Conservation (phyloP, 306 rosid genomes). For the Lablab purpureus region DNA sequence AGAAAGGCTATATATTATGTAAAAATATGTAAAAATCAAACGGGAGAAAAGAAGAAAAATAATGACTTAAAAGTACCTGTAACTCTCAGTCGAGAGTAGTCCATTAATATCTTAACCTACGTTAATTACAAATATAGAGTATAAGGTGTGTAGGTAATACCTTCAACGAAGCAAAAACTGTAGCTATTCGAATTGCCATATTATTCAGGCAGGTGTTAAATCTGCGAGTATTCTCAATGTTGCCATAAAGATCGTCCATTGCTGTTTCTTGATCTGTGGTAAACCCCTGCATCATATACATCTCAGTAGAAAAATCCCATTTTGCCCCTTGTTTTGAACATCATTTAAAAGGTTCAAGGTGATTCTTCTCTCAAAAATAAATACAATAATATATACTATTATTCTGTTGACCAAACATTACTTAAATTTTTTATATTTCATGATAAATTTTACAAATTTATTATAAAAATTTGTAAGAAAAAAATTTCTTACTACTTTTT, state of each 20-base stretch:
- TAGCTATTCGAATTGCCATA: slow-evolving; percentile 89
- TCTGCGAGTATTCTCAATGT: slow-evolving; percentile 64
- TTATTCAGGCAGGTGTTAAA: slow-evolving; percentile 65
- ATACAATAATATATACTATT: slow-evolving; percentile 5
- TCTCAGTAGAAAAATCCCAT: slow-evolving; percentile 41
- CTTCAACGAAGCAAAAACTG: slow-evolving; percentile 94
- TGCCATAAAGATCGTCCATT: slow-evolving; percentile 77
- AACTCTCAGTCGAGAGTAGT: slow-evolving; percentile 17
- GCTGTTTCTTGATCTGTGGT: slow-evolving; percentile 85
- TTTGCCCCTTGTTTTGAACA: slow-evolving; percentile 23
- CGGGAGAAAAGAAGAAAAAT: background rate
- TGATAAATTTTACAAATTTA: too few species aligned
- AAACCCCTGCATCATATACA: slow-evolving; percentile 69
- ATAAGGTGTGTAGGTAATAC: slow-evolving; percentile 46
- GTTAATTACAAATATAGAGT: slow-evolving; percentile 14
- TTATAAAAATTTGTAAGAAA: too few species aligned
- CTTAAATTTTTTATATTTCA: too few species aligned
- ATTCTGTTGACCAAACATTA: background rate
- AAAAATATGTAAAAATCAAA: slow-evolving; percentile 13
- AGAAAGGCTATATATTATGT: background rate
- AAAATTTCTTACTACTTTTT: too few species aligned
- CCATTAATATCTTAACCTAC: slow-evolving; percentile 18
- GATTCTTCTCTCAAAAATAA: slow-evolving; percentile 26
- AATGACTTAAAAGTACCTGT: slow-evolving; percentile 1
- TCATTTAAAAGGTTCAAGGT: slow-evolving; percentile 24